phyloP scores from a whole-genome alignment of 306 rosid species.

The Lablab purpureus region DNA sequence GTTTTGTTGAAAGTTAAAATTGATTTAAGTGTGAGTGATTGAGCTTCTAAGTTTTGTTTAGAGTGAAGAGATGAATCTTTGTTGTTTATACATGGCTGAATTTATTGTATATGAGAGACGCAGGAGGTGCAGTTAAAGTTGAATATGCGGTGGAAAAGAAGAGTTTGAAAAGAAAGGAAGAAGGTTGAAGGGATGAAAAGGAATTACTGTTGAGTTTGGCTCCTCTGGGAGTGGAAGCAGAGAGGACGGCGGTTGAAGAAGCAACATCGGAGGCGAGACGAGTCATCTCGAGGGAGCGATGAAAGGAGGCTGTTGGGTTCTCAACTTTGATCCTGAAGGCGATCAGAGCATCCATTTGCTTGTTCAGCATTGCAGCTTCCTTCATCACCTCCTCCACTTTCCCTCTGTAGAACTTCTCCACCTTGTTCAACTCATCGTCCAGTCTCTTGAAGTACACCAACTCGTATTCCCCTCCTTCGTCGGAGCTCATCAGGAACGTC shows the following conservation, averaged over 20 bases:
- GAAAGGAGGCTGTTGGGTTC: slow-evolving; percentile 47
- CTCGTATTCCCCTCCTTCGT: slow-evolving; percentile 73
- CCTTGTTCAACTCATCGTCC: slow-evolving; percentile 75
- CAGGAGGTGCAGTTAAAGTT: no score
- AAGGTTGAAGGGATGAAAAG: no score
- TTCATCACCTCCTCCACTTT: slow-evolving; percentile 69
- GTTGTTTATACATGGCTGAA: no score
- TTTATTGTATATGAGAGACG: no score
- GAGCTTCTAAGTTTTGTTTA: no score
- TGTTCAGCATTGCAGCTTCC: slow-evolving; percentile 63
- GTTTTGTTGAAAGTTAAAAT: no score
- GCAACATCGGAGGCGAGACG: slow-evolving; percentile 67
- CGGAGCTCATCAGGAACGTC: slow-evolving; percentile 57
- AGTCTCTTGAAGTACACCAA: slow-evolving; percentile 58
- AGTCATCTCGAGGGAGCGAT: slow-evolving; percentile 58
- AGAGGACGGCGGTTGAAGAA: slow-evolving; percentile 52
- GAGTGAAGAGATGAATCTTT: no score
- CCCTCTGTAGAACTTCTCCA: slow-evolving; percentile 52
- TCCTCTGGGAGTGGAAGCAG: slow-evolving; percentile 60
- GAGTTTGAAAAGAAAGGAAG: neutral
- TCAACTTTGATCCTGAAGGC: slow-evolving; percentile 77
- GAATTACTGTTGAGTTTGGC: slow-evolving; percentile 50
- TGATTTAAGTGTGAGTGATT: no score
- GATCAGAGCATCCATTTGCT: slow-evolving; percentile 78
- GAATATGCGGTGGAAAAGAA: no score